Conservation (phyloP, 139 green algal species). For the Tetradesmus obliquus region DNA sequence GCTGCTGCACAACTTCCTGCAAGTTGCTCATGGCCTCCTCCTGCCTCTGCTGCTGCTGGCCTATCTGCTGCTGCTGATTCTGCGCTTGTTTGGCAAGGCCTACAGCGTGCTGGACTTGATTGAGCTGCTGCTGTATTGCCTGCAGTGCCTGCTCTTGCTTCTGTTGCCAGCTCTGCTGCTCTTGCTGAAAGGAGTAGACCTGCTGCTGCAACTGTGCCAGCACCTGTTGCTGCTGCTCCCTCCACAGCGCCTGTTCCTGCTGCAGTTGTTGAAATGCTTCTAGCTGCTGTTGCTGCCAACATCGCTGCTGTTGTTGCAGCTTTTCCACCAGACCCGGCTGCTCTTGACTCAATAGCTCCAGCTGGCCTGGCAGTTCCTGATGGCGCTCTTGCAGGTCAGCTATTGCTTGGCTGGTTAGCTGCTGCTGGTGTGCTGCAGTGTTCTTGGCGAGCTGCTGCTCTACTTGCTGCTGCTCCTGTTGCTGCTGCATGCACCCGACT, state of each 20-base stretch:
- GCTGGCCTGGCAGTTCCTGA: background rate
- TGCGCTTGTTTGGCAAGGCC: background rate
- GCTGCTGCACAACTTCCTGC: background rate
- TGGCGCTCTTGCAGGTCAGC: background rate
- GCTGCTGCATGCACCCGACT: background rate
- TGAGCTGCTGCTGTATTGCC: background rate
- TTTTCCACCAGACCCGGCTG: background rate
- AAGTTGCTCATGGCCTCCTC: background rate
- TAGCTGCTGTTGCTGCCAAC: background rate
- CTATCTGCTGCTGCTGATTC: background rate
- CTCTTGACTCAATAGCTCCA: background rate
- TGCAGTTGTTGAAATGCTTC: background rate
- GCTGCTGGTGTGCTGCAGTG: background rate
- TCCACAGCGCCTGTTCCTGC: background rate
- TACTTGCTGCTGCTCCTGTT: background rate
- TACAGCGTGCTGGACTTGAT: background rate
- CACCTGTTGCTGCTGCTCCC: background rate
- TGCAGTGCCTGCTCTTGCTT: background rate
- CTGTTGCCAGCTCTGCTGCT: conserved; percentile 15
- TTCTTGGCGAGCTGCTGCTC: background rate
- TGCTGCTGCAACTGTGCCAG: background rate
- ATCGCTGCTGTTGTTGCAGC: background rate
- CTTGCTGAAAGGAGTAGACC: background rate
- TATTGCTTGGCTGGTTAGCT: background rate
- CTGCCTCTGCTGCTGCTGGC: background rate